phyloP scores from a whole-genome alignment of 306 rosid species.

The Citrullus colocynthis region DNA sequence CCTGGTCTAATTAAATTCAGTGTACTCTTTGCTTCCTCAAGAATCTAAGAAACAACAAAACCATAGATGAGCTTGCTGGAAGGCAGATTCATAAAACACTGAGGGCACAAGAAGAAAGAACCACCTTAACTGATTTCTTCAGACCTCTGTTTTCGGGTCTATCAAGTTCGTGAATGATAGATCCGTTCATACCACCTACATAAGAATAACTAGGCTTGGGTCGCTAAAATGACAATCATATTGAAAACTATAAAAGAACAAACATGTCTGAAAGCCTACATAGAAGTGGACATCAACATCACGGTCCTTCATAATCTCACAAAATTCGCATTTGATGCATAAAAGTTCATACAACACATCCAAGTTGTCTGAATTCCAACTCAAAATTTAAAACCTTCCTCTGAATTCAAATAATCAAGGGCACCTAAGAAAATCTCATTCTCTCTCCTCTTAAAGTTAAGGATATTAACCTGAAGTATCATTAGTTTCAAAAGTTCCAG shows the following conservation, averaged over 20 bases:
- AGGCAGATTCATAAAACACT: neutral
- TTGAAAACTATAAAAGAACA: neutral
- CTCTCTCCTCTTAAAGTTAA: neutral
- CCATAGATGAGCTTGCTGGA: conserved; percentile 20
- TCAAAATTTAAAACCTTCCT: neutral
- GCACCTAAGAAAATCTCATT: neutral
- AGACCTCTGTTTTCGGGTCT: conserved; percentile 86
- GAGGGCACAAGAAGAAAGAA: neutral
- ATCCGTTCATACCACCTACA: conserved; percentile 98
- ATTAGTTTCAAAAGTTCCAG: conserved; percentile 67
- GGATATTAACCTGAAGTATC: conserved; percentile 42
- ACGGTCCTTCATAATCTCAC: neutral
- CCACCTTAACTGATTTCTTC: conserved; percentile 61
- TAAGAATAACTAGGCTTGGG: neutral
- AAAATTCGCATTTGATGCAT: neutral
- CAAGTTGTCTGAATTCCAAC: neutral
- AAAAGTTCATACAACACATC: neutral
- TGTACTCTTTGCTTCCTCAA: conserved; percentile 64
- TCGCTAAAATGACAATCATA: neutral
- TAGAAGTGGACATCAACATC: neutral
- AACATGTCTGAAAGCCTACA: neutral
- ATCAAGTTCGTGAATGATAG: conserved; percentile 66
- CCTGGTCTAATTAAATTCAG: conserved; percentile 70
- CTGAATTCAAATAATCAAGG: neutral
- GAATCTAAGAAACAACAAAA: conserved; percentile 39